Evolutionary conservation across 2,329 filamentous ascomycete species (phyloP).

Genomic region (Pseudogymnoascus sp.): DNA sequence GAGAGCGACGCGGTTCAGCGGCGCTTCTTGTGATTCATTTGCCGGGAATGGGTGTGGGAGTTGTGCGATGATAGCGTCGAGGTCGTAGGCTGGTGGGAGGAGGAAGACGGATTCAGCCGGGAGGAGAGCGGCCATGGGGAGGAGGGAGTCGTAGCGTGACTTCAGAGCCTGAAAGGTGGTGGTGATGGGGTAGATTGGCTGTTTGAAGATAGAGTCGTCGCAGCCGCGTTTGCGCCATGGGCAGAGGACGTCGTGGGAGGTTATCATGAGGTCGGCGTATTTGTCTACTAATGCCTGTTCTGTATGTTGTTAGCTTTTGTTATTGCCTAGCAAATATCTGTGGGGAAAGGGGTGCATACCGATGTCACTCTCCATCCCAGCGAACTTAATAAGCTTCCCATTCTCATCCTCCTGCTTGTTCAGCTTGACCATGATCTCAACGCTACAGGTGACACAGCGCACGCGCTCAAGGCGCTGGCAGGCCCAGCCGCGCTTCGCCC

Average conservation of each 20-base stretch:
- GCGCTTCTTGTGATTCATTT: neutral
- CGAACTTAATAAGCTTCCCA: conserved; percentile 45
- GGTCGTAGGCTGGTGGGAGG: conserved; percentile 46
- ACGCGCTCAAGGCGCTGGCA: conserved; percentile 81
- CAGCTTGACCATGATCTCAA: conserved; percentile 76
- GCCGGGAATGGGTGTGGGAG: conserved; percentile 47
- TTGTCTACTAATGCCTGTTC: conserved; percentile 67
- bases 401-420: conserved; percentile 53
- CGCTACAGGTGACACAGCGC: conserved; percentile 76
- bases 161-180: conserved; percentile 52
- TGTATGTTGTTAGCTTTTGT: conserved; percentile 23
- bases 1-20: conserved; percentile 57
- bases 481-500: conserved; percentile 89
- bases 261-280: conserved; percentile 66
- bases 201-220: conserved; percentile 59
- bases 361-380: conserved; percentile 55
- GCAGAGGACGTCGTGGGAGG: conserved; percentile 73
- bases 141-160: conserved; percentile 60
- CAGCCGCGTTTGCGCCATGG: conserved; percentile 85
- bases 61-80: conserved; percentile 45
- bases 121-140: conserved; percentile 55
- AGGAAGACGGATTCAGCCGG: conserved; percentile 14
- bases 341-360: conserved; percentile 33
- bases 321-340: neutral
- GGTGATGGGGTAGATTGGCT: conserved; percentile 57